A percentile compares a stretch with the other conserved stretches of the same genome.
These are phyloP conservation scores for Zangia roseola DNA, from an alignment of 768 basidiomycete genomes.

Conservation along the genomic window DNA sequence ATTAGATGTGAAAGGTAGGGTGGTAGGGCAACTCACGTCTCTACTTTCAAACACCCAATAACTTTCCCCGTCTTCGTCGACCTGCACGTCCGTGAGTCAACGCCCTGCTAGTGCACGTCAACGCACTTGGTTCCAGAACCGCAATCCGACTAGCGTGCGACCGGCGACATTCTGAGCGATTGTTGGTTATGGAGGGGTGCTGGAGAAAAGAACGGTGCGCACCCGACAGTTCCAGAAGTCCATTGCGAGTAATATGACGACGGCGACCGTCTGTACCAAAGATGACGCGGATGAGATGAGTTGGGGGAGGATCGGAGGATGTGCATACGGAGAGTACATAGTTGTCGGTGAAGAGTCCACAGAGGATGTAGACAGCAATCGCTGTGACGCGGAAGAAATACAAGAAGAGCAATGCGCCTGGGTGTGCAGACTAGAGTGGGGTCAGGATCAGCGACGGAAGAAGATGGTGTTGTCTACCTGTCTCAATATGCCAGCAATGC, in stretches of 20 bases:
- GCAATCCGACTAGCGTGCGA: conserved; percentile 86
- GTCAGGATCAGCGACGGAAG: conserved; percentile 14
- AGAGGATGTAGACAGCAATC: conserved; percentile 91
- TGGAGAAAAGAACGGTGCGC: conserved; percentile 18
- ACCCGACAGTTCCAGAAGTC: conserved; percentile 99
- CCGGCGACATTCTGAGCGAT: conserved; percentile 82
- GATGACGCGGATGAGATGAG: not conserved
- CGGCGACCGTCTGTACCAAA: conserved; percentile 68
- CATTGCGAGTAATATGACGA: conserved; percentile 91
- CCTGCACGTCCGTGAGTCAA: conserved; percentile 40
- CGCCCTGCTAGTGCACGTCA: not conserved
- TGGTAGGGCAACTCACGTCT: conserved; percentile 59
- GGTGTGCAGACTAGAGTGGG: conserved; percentile 67
- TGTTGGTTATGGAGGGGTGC: conserved; percentile 1
- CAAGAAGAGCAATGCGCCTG: conserved; percentile 80
- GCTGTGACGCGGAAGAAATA: conserved; percentile 87
- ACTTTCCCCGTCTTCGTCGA: conserved; percentile 93
- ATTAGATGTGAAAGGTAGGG: conserved; percentile 9
- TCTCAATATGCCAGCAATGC: conserved; percentile 72
- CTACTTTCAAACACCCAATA: conserved; percentile 99
- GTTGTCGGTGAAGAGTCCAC: conserved; percentile 84
- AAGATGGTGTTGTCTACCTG: conserved; percentile 47
- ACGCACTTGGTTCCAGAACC: conserved; percentile 93
- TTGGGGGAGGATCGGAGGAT: not conserved
- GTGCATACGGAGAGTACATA: conserved; percentile 87